Evolutionary conservation across 1,284 basidiomycete genomes (phyloP).

Genomic region (Puccinia novopanici): DNA sequence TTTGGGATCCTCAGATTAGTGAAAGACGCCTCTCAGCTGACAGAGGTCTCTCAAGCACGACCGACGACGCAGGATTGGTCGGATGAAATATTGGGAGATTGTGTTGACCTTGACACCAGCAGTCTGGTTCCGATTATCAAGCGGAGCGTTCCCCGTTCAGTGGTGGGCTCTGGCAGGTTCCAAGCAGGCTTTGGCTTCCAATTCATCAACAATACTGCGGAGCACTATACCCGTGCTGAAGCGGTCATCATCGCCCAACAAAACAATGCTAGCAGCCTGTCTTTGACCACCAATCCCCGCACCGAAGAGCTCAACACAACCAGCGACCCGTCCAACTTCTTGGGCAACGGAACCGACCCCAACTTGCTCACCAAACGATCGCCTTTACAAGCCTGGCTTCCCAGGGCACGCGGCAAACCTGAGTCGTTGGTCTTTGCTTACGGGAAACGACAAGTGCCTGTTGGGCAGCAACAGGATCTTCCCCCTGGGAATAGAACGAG

Average conservation of each 20-base stretch:
- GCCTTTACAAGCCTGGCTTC: too few species aligned
- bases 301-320: too few species aligned
- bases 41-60: not conserved
- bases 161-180: conserved; percentile 32
- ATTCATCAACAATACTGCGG: conserved; percentile 21
- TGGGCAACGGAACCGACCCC: too few species aligned
- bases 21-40: not conserved
- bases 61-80: conserved; percentile 38
- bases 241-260: not conserved
- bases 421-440: too few species aligned
- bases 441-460: not conserved
- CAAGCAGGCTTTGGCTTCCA: conserved; percentile 41
- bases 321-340: not conserved
- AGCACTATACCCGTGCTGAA: conserved; percentile 2
- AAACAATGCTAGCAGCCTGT: not conserved
- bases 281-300: too few species aligned
- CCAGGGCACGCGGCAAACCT: too few species aligned
- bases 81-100: conserved; percentile 16
- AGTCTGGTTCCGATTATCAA: conserved; percentile 30
- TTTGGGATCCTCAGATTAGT: conserved; percentile 32
- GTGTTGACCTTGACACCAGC: conserved; percentile 32
- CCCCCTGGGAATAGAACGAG: not conserved
- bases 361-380: too few species aligned
- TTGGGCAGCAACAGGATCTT: not conserved
- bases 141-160: conserved; percentile 27